A percentile compares a stretch with the other conserved stretches of the same genome.
phyloP scores from a whole-genome alignment of 768 basidiomycete genomes.

The Suillus bovinus region DNA sequence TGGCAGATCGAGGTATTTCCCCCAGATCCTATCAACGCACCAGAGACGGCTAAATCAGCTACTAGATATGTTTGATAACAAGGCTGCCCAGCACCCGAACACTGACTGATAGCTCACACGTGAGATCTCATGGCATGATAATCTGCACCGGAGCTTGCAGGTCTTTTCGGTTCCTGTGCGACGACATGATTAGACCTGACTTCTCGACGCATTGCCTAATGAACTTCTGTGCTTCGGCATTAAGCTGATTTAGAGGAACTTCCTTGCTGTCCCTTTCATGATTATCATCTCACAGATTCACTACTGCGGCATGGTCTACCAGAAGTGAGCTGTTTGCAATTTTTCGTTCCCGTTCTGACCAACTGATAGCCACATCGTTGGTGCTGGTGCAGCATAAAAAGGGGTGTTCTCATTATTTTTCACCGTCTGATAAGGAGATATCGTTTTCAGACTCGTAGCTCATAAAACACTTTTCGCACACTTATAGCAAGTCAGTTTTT shows the following conservation, averaged over 20 bases:
- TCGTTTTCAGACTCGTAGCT: background rate
- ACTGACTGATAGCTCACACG: too few relatives aligned
- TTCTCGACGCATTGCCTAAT: background rate
- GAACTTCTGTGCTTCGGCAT: background rate
- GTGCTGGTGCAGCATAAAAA: too few relatives aligned
- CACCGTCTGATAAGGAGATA: background rate
- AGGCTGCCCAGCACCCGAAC: background rate
- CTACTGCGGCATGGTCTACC: background rate
- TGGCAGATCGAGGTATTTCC: background rate
- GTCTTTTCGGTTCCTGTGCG: background rate
- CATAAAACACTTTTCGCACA: background rate
- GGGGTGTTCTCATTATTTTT: too few relatives aligned
- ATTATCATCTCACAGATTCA: background rate
- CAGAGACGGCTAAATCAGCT: too few relatives aligned
- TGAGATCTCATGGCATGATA: background rate
- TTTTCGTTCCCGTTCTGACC: background rate
- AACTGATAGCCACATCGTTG: too few relatives aligned
- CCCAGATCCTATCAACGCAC: background rate
- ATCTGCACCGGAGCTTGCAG: background rate
- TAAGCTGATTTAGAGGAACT: background rate
- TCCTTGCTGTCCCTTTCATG: background rate
- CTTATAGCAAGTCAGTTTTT: too few relatives aligned
- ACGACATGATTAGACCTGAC: background rate
- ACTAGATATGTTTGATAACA: background rate
- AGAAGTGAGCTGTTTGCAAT: background rate